phyloP scores from a whole-genome alignment of 2,329 filamentous ascomycete species.

The Metarhizium rileyi region DNA sequence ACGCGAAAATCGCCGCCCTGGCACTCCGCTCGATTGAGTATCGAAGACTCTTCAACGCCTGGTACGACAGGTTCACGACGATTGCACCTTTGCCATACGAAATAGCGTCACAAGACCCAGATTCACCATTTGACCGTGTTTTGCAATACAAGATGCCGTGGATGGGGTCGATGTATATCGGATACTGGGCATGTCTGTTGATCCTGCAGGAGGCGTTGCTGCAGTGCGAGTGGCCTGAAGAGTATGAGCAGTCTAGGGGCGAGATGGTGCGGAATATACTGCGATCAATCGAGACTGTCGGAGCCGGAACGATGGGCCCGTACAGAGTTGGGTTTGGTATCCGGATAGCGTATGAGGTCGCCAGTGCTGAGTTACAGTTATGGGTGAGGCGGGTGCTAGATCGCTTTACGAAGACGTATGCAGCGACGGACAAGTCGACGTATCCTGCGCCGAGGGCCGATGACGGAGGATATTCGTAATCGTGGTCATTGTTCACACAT shows the following conservation, averaged over 20 bases:
- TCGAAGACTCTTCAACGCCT: constrained; percentile 21
- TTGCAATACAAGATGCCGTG: constrained; percentile 22
- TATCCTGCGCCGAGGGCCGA: constrained; percentile 18
- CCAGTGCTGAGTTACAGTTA: constrained; percentile 20
- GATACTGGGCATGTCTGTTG: constrained; percentile 29
- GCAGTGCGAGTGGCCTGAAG: constrained; percentile 20
- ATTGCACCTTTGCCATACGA: constrained; percentile 18
- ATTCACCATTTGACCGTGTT: constrained; percentile 23
- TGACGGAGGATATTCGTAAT: constrained; percentile 1
- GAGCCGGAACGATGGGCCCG: constrained; percentile 27
- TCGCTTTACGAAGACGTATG: constrained; percentile 22
- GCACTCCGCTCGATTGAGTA: constrained; percentile 17
- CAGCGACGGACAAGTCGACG: constrained; percentile 19
- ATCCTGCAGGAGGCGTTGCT: constrained; percentile 28
- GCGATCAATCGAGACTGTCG: constrained; percentile 27
- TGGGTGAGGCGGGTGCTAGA: constrained; percentile 25
- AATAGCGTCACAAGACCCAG: constrained; percentile 18
- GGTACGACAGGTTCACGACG: constrained; percentile 20
- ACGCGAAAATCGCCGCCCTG: constrained; percentile 19
- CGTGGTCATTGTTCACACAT: too few species aligned
- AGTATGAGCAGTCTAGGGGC: constrained; percentile 17
- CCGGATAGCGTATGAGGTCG: constrained; percentile 30
- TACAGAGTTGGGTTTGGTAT: constrained; percentile 27
- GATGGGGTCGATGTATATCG: constrained; percentile 25
- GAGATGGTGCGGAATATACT: constrained; percentile 23